phyloP scores from a whole-genome alignment of 768 basidiomycete genomes.

The Mycena polygramma region DNA sequence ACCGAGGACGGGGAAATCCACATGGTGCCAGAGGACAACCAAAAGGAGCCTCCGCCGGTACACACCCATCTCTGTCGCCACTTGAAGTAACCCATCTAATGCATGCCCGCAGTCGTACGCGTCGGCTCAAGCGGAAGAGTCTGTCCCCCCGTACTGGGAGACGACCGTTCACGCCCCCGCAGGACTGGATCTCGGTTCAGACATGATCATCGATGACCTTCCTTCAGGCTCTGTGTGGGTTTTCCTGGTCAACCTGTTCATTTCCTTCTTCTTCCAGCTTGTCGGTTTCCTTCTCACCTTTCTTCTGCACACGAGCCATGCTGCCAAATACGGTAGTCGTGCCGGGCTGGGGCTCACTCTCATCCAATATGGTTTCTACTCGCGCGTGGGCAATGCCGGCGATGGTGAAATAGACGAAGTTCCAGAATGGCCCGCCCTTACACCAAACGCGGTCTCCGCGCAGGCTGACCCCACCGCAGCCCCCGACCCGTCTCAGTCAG shows the following conservation, averaged over 20 bases:
- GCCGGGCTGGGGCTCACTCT: constrained; percentile 96
- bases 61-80: constrained; percentile 45
- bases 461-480: background rate
- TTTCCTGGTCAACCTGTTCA: constrained; percentile 85
- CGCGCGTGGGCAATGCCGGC: constrained; percentile 53
- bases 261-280: constrained; percentile 98
- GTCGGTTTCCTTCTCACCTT: constrained; percentile 94
- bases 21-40: constrained; percentile 83
- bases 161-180: constrained; percentile 89
- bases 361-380: constrained; percentile 92
- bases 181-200: constrained; percentile 56
- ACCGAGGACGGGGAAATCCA: constrained; percentile 68
- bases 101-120: constrained; percentile 77
- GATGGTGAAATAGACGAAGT: constrained; percentile 36
- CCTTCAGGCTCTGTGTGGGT: constrained; percentile 82
- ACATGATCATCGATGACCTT: constrained; percentile 92
- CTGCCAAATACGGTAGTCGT: constrained; percentile 92
- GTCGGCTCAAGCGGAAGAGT: constrained; percentile 83
- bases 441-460: constrained; percentile 7
- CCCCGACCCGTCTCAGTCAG: constrained; percentile 39
- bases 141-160: constrained; percentile 97
- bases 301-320: constrained; percentile 91
- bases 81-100: background rate
- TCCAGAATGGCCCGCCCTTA: constrained; percentile 31
- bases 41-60: constrained; percentile 90